A percentile compares a stretch with the other conserved stretches of the same genome.
These are phyloP conservation scores for carrot (Daucus carota) DNA, from an alignment of 129 eudicot species.

Conservation along the genomic window DNA sequence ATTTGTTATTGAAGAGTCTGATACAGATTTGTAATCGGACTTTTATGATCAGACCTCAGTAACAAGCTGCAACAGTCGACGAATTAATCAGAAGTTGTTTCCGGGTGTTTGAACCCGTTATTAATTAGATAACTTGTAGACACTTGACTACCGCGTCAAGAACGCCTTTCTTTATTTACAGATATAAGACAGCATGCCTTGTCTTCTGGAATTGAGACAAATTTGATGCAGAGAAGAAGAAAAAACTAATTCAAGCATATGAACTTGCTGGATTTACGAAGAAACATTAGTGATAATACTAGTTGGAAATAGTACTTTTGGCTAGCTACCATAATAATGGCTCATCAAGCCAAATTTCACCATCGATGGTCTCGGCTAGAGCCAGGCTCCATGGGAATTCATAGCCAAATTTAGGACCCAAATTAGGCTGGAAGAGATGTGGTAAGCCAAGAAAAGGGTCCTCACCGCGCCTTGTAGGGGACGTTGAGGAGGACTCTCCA, in stretches of 20 bases:
- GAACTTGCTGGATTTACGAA: neutral
- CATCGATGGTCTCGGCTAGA: slow-evolving; percentile 11
- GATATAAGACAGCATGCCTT: neutral
- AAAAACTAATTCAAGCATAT: neutral
- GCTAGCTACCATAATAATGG: slow-evolving; percentile 14
- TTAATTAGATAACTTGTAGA: neutral
- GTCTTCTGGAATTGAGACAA: neutral
- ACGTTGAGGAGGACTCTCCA: slow-evolving; percentile 14
- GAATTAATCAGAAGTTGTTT: neutral
- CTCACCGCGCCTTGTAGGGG: slow-evolving; percentile 16
- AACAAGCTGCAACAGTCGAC: too few species aligned
- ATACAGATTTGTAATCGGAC: too few species aligned
- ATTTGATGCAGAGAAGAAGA: neutral
- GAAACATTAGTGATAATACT: neutral
- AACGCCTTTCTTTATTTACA: neutral
- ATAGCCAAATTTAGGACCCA: slow-evolving; percentile 3
- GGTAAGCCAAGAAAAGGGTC: slow-evolving; percentile 37
- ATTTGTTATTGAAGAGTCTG: too few species aligned
- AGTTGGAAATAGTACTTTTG: neutral
- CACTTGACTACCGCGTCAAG: neutral
- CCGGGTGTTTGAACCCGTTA: neutral
- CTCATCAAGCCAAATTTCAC: slow-evolving; percentile 27
- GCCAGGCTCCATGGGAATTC: slow-evolving; percentile 14
- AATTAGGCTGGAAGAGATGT: slow-evolving; percentile 22
- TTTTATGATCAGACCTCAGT: too few species aligned